phyloP scores from a whole-genome alignment of 176 grass and related monocot genomes.

The Avena atlantica region DNA sequence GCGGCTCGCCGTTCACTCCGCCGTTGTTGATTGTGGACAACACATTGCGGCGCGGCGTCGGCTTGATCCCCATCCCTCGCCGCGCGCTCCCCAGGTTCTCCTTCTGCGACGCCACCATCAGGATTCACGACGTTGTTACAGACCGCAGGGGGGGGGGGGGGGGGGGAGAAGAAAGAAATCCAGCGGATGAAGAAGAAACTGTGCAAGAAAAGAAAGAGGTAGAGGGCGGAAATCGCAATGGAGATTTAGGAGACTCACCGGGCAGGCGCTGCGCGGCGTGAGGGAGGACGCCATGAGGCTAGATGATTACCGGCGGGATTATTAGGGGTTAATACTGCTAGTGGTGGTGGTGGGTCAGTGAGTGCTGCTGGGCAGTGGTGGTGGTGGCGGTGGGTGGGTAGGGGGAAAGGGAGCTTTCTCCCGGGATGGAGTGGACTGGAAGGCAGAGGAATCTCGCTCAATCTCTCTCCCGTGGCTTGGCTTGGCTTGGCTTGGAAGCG shows the following conservation, averaged over 20 bases:
- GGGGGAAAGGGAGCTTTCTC: conserved; percentile 63
- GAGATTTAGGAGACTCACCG: conserved; percentile 44
- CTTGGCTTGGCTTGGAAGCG: conserved; percentile 52
- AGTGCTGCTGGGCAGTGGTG: not conserved
- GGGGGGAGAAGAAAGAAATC: not conserved
- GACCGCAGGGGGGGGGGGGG: not conserved
- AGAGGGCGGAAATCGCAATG: not conserved
- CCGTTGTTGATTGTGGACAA: conserved; percentile 68
- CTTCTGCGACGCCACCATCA: conserved; percentile 41
- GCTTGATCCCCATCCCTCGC: conserved; percentile 47
- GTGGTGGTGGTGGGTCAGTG: not conserved
- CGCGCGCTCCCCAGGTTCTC: conserved; percentile 69
- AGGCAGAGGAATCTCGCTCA: conserved; percentile 47
- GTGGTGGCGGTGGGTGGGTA: conserved; percentile 31
- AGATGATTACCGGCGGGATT: conserved; percentile 40
- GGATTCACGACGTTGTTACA: not conserved
- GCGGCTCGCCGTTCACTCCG: conserved; percentile 34
- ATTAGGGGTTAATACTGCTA: conserved; percentile 46
- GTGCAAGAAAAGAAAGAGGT: not conserved
- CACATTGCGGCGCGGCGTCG: conserved; percentile 54
- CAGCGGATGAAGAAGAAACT: not conserved
- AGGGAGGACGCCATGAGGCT: conserved; percentile 49
- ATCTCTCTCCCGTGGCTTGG: not conserved
- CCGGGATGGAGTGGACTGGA: conserved; percentile 66
- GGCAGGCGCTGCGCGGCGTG: conserved; percentile 55